Evolutionary conservation across 768 basidiomycete species (phyloP).

Genomic region (Chalciporus chontae): DNA sequence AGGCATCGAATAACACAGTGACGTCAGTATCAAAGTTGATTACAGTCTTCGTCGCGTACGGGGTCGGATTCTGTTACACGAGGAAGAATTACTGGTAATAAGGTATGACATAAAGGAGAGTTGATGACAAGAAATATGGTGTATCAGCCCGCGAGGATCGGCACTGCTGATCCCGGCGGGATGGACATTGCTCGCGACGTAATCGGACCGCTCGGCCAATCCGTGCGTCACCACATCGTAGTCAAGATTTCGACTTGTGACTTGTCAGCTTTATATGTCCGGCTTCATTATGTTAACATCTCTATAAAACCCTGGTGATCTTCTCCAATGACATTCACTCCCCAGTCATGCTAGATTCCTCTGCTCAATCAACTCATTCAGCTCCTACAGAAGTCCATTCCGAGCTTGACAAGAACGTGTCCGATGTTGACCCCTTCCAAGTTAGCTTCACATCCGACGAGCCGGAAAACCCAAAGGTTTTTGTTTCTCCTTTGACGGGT

Average conservation of each 20-base stretch:
- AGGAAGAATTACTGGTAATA: no score
- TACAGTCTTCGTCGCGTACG: no score
- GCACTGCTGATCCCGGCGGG: not conserved
- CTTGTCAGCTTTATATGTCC: not conserved
- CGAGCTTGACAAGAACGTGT: not conserved
- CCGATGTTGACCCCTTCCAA: conserved; percentile 24
- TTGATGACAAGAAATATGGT: no score
- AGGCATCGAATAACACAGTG: no score
- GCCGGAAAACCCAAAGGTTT: conserved; percentile 46
- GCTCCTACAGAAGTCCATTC: not conserved
- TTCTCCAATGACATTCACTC: not conserved
- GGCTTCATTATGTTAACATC: no score
- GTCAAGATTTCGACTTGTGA: not conserved
- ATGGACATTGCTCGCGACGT: no score
- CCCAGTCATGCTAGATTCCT: not conserved
- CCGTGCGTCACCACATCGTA: not conserved
- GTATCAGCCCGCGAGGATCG: no score
- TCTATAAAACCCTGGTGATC: no score
- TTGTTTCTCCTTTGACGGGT: not conserved
- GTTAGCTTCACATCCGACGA: conserved; percentile 36
- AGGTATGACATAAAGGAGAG: no score
- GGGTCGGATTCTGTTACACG: no score
- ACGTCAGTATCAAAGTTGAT: no score
- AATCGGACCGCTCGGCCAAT: no score
- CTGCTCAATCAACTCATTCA: not conserved